Evolutionary conservation across 345 rosid species (phyloP), one percentile per base, ranked within the genome.

Genomic region (Lagerstroemia speciosa): DNA sequence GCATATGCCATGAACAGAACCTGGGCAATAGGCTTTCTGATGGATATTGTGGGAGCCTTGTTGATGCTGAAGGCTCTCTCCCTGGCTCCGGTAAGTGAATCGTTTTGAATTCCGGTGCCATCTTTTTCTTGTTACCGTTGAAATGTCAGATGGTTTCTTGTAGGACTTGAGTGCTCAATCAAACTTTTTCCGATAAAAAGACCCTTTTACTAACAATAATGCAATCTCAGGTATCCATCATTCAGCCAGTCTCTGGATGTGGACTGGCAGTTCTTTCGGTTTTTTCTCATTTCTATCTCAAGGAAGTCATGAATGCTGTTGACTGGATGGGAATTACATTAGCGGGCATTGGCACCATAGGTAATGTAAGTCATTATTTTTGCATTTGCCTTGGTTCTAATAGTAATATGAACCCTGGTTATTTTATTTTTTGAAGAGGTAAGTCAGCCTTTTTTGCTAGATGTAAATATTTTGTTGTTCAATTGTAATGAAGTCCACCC

Each of bases 201-300:
- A 10, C 3, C 33, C 15, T 30, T 30, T 27, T 30, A 9, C 20
- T 58, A 30, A 27, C 33, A 14, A 2, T 0, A 30, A 58, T 12
- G 19, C 78, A 45, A 65, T 72, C 57, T 64, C 79, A 94, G 99
- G 97, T 94, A 37, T 94, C 99, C 62, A 89, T 91, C 65, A 91
- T 94, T 74, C 98, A 94, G 70, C 99, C 99, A 26, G 98, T 94
- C 76, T 94, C 98, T 46, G 98, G 99, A 57, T 89, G 96, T 76
- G 98, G 99, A 65, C 98, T 94, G 43, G 98, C 96, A 26, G 80
- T 94, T 74, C 98, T 94, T 75, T 94, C 87, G 0, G 75, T 94
- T 67, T 91, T 94, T 77, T 91, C 98, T 15, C 98, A 91, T 78
- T 94, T 94, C 82, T 94, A 94, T 79, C 73, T 94, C 37, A 86